phyloP scores from a whole-genome alignment of 345 rosid genomes.

The Draba incana region DNA sequence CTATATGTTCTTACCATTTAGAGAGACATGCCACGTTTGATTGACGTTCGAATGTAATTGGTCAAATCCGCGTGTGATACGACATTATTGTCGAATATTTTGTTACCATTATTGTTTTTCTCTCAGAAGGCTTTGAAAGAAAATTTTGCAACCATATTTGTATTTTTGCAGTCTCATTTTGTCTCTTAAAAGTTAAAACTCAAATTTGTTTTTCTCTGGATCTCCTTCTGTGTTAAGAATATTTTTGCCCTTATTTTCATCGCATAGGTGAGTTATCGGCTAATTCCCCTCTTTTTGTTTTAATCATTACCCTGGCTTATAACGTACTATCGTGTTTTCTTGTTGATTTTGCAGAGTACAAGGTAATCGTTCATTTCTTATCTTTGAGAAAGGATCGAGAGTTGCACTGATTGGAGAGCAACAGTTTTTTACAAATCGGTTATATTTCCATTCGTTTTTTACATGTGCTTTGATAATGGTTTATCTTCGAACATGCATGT shows the following conservation, averaged over 20 bases:
- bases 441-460: constrained; percentile 7
- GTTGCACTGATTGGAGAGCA: constrained; percentile 31
- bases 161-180: constrained; percentile 1
- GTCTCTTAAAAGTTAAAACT: constrained; percentile 14
- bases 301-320: constrained; percentile 5
- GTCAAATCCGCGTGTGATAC: constrained; percentile 20
- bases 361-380: constrained; percentile 63
- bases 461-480: constrained; percentile 29
- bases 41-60: constrained; percentile 26
- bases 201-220: constrained; percentile 10
- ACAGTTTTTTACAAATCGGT: constrained; percentile 19
- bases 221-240: neutral
- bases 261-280: constrained; percentile 8
- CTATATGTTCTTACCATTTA: constrained; percentile 20
- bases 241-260: constrained; percentile 14
- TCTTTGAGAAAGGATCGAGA: constrained; percentile 32
- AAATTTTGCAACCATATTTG: constrained; percentile 2
- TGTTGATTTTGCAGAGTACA: constrained; percentile 76
- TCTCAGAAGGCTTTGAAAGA: neutral
- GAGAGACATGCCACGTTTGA: constrained; percentile 24
- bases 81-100: constrained; percentile 11
- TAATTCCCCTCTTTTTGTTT: neutral
- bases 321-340: constrained; percentile 27
- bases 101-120: constrained; percentile 27
- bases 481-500: neutral